Percentiles rank a stretch among this genome's conserved stretches.
phyloP scores from a whole-genome alignment of 345 rosid genomes.

The Salix exigua region DNA sequence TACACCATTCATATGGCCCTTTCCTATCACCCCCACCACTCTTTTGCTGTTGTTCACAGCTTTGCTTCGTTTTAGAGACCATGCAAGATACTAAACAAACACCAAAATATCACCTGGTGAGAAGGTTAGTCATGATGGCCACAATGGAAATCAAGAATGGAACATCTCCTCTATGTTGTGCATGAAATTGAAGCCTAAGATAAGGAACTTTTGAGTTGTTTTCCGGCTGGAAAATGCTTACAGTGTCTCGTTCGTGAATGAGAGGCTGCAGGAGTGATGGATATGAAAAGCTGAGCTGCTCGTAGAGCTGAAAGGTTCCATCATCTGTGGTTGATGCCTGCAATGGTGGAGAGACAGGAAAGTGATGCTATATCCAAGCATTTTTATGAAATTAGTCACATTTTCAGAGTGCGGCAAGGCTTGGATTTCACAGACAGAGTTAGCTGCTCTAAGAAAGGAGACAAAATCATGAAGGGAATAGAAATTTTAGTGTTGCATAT shows the following conservation, averaged over 20 bases:
- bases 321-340: conserved; percentile 49
- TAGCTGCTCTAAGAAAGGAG: not conserved
- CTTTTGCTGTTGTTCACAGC: conserved; percentile 69
- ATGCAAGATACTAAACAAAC: conserved; percentile 60
- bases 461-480: not conserved
- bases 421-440: not conserved
- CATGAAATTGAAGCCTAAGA: not conserved
- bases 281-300: conserved; percentile 62
- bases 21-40: conserved; percentile 82
- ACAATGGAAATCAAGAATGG: not conserved
- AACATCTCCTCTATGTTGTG: not conserved
- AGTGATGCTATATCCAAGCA: not conserved
- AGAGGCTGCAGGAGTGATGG: conserved; percentile 75
- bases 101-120: not conserved
- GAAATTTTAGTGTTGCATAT: not conserved
- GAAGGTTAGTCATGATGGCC: not conserved
- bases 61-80: conserved; percentile 91
- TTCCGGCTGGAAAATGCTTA: conserved; percentile 17
- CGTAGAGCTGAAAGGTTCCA: conserved; percentile 51
- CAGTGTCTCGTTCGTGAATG: conserved; percentile 80
- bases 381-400: not conserved
- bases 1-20: conserved; percentile 85
- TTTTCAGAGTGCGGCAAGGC: not conserved
- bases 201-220: not conserved
- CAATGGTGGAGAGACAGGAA: not conserved